These are phyloP conservation scores for Trichoderma citrinoviride DNA, from an alignment of 2,329 filamentous ascomycete genomes.

Conservation along the genomic window DNA sequence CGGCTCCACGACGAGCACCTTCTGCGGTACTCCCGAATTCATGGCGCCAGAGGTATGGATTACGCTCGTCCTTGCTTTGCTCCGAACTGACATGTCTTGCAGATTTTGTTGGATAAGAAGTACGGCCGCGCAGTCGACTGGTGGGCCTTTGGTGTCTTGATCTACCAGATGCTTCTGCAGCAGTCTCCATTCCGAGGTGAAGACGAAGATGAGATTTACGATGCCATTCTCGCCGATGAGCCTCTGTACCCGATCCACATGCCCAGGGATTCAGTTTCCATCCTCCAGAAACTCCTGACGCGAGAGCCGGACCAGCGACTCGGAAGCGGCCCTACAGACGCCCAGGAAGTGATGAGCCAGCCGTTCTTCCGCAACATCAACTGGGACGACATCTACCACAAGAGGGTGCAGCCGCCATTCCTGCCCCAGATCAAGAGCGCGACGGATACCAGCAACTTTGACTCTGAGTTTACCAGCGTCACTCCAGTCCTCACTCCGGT, in stretches of 20 bases:
- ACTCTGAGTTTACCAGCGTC: slow-evolving; percentile 96
- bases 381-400: slow-evolving; percentile 98
- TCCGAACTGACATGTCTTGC: not conserved
- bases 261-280: slow-evolving; percentile 95
- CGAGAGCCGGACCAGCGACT: slow-evolving; percentile 91
- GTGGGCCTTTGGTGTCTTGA: slow-evolving; percentile 99
- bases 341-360: slow-evolving; percentile 98
- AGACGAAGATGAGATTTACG: slow-evolving; percentile 99
- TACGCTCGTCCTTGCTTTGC: not conserved
- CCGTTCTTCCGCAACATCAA: slow-evolving; percentile 97
- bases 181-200: slow-evolving; percentile 98
- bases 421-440: slow-evolving; percentile 83
- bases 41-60: slow-evolving; percentile 89
- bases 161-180: slow-evolving; percentile 99
- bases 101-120: slow-evolving; percentile 97
- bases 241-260: slow-evolving; percentile 98
- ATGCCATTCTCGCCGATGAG: slow-evolving; percentile 95
- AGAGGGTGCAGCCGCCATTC: slow-evolving; percentile 86
- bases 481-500: slow-evolving; percentile 96
- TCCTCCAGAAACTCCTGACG: slow-evolving; percentile 94
- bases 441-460: slow-evolving; percentile 99
- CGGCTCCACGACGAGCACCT: slow-evolving; percentile 92
- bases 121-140: slow-evolving; percentile 97
- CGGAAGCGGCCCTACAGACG: slow-evolving; percentile 92
- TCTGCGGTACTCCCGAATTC: slow-evolving; percentile 99